Evolutionary conservation across 202 grass and related monocot species (phyloP).

Genomic region (Cymbopogon flexuosus): DNA sequence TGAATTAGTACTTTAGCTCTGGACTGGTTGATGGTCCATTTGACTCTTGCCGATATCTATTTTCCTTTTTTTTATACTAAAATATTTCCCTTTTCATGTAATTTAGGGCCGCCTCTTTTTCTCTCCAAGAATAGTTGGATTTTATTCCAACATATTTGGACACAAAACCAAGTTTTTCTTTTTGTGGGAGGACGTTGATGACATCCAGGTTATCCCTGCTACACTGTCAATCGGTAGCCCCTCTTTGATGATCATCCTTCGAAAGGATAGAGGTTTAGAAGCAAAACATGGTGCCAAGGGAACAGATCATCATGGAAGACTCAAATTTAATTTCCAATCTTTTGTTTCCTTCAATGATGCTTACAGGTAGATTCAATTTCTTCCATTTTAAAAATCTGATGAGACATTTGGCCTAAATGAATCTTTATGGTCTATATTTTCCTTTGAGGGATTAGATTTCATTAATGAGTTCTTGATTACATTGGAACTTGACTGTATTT

Average conservation of each 20-base stretch:
- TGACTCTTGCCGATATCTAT: conserved; percentile 1
- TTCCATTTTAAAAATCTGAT: neutral
- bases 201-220: conserved; percentile 63
- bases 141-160: conserved; percentile 85
- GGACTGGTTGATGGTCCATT: neutral
- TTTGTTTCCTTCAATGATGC: conserved; percentile 77
- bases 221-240: conserved; percentile 57
- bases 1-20: conserved; percentile 7
- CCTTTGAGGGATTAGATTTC: neutral
- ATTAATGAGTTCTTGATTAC: neutral
- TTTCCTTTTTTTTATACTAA: neutral
- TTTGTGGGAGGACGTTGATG: conserved; percentile 72
- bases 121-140: conserved; percentile 73
- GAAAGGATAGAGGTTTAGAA: conserved; percentile 55
- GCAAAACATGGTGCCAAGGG: conserved; percentile 70
- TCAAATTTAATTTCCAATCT: conserved; percentile 70
- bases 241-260: conserved; percentile 59
- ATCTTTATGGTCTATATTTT: neutral
- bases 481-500: neutral
- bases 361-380: conserved; percentile 46
- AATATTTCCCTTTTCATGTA: neutral
- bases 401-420: neutral
- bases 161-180: conserved; percentile 83
- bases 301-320: conserved; percentile 54
- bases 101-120: conserved; percentile 67